These are phyloP conservation scores for Naematelia aurantialba DNA, from an alignment of 768 basidiomycete species.

Conservation along the genomic window DNA sequence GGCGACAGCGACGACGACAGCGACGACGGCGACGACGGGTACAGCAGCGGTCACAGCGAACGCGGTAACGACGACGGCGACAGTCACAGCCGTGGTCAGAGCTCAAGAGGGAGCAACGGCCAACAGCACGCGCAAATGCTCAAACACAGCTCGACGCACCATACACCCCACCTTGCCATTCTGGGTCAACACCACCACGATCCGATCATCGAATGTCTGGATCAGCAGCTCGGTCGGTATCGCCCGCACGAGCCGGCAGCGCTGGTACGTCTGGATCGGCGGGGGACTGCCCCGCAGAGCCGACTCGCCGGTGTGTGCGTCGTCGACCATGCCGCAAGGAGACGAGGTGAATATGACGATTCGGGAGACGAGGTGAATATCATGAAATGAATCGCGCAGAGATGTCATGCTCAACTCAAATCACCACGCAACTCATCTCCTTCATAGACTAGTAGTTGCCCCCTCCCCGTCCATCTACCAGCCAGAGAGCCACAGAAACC, in stretches of 20 bases:
- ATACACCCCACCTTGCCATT: constrained; percentile 83
- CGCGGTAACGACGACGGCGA: no score
- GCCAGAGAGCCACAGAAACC: no score
- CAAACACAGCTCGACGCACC: no score
- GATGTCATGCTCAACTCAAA: constrained; percentile 21
- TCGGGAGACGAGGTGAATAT: not conserved
- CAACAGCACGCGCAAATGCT: not conserved
- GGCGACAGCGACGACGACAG: no score
- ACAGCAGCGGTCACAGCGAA: no score
- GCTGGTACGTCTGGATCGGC: constrained; percentile 56
- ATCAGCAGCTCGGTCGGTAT: constrained; percentile 68
- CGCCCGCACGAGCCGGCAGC: constrained; percentile 58
- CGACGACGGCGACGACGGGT: no score
- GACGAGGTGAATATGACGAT: no score
- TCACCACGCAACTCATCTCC: no score
- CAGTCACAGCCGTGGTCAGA: no score
- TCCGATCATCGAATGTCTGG: constrained; percentile 74
- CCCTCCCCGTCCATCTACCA: no score
- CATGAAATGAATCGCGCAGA: constrained; percentile 25
- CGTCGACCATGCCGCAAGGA: no score
- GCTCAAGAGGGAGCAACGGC: not conserved
- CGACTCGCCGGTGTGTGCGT: not conserved
- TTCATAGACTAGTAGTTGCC: no score
- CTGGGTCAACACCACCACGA: constrained; percentile 84
- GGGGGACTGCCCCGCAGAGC: constrained; percentile 1